These are phyloP conservation scores for Saccharomyces hybrid DNA, from an alignment of 1,139 yeast genomes.

Conservation along the genomic window DNA sequence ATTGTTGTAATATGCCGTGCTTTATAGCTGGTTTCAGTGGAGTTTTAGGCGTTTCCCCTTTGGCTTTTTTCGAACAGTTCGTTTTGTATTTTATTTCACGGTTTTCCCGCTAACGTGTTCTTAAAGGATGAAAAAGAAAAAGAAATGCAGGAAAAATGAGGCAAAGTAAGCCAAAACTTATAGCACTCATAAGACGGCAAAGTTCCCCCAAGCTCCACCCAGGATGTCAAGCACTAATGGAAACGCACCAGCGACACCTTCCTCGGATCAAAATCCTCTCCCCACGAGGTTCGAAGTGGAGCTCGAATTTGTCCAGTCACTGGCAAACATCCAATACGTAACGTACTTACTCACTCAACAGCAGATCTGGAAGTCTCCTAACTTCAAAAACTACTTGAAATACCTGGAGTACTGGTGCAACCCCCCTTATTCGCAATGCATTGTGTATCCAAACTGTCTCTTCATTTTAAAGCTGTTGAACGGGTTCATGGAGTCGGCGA, in stretches of 20 bases:
- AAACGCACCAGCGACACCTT: background rate
- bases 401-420: conserved; percentile 63
- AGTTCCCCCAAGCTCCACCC: background rate
- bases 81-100: background rate
- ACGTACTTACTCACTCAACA: conserved; percentile 49
- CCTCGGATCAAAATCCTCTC: conserved; percentile 7
- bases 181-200: background rate
- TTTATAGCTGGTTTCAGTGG: background rate
- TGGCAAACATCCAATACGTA: conserved; percentile 62
- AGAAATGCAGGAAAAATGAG: background rate
- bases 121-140: background rate
- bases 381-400: conserved; percentile 50
- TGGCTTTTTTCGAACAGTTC: background rate
- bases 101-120: conserved; percentile 1
- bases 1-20: background rate
- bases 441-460: conserved; percentile 67
- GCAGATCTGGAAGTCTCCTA: conserved; percentile 36
- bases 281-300: conserved; percentile 74
- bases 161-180: background rate
- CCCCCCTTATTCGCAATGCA: conserved; percentile 55
- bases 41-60: background rate
- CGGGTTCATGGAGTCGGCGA: conserved; percentile 26
- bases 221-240: background rate
- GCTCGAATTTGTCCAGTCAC: conserved; percentile 70
- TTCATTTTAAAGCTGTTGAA: conserved; percentile 52